Evolutionary conservation across 768 basidiomycete genomes (phyloP).

Genomic region (Butyriboletus loyo): DNA sequence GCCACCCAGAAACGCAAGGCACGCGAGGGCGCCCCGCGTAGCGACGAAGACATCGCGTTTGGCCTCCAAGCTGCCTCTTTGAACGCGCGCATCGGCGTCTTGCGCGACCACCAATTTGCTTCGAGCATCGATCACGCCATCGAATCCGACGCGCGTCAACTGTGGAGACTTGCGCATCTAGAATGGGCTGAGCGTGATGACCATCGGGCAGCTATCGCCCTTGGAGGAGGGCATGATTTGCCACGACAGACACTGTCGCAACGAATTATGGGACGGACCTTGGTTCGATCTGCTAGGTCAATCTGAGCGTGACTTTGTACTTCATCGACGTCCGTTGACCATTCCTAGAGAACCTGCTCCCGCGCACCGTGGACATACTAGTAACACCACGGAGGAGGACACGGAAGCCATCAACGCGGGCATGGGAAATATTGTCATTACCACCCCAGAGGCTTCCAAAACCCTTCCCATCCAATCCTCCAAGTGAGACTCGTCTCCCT

Average conservation of each 20-base stretch:
- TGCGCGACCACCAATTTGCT: conserved; percentile 40
- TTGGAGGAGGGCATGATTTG: conserved; percentile 27
- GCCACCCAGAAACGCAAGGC: conserved; percentile 37
- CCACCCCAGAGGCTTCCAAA: neutral
- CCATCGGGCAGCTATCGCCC: conserved; percentile 38
- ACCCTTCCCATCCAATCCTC: neutral
- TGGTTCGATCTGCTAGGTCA: conserved; percentile 3
- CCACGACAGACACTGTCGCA: conserved; percentile 20
- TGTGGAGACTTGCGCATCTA: conserved; percentile 30
- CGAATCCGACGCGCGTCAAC: conserved; percentile 31
- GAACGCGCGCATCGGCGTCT: conserved; percentile 24
- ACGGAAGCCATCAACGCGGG: neutral
- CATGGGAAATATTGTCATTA: conserved; percentile 2
- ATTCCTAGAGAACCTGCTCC: conserved; percentile 1
- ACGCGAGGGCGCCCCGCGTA: conserved; percentile 26
- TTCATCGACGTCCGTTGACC: conserved; percentile 6
- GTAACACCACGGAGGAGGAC: neutral
- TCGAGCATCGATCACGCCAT: conserved; percentile 42
- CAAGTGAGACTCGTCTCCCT: conserved; percentile 1
- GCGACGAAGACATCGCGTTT: conserved; percentile 48
- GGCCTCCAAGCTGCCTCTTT: conserved; percentile 39
- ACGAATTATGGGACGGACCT: conserved; percentile 2
- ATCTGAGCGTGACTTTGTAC: neutral
- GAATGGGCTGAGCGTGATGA: conserved; percentile 43
- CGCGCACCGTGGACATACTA: neutral